A percentile compares a stretch with the other conserved stretches of the same genome.
Conservation (phyloP, 2,329 filamentous ascomycete species). For the Aaosphaeria arxii region DNA sequence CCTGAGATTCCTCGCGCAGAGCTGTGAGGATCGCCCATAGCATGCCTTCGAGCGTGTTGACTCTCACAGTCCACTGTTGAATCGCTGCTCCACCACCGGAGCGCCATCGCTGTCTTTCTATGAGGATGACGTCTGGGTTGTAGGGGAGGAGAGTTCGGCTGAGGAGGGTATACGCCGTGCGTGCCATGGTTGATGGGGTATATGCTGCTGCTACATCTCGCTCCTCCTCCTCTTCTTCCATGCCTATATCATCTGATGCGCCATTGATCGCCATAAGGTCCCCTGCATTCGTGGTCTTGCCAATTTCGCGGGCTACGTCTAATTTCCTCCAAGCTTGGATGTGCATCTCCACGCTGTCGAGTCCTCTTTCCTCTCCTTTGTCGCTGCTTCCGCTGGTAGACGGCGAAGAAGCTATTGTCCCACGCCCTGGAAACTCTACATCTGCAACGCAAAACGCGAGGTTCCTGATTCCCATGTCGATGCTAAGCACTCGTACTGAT, state of each 20-base stretch:
- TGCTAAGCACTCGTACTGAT: constrained; percentile 60
- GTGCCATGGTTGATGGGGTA: constrained; percentile 53
- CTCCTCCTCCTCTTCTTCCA: constrained; percentile 4
- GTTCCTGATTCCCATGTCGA: constrained; percentile 83
- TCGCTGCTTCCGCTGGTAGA: not conserved
- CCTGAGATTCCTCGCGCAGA: constrained; percentile 28
- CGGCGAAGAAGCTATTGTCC: not conserved
- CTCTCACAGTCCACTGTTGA: constrained; percentile 77
- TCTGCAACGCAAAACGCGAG: constrained; percentile 68
- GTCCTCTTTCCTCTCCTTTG: not conserved
- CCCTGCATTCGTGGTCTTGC: not conserved
- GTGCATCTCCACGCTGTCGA: constrained; percentile 15
- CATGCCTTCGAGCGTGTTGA: constrained; percentile 81
- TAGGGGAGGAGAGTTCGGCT: constrained; percentile 48
- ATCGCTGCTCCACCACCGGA: constrained; percentile 63
- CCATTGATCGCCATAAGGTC: not conserved
- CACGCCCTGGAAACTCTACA: constrained; percentile 14
- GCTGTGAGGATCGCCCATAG: constrained; percentile 67
- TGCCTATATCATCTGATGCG: constrained; percentile 3
- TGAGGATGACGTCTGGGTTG: constrained; percentile 66
- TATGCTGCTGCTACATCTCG: constrained; percentile 41
- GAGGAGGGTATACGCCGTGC: constrained; percentile 55
- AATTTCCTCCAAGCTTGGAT: constrained; percentile 29
- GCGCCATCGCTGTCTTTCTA: constrained; percentile 65
- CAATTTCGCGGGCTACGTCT: constrained; percentile 19